Conservation (phyloP, 805 yeast genomes). For the Candida khao-thaluensis region DNA sequence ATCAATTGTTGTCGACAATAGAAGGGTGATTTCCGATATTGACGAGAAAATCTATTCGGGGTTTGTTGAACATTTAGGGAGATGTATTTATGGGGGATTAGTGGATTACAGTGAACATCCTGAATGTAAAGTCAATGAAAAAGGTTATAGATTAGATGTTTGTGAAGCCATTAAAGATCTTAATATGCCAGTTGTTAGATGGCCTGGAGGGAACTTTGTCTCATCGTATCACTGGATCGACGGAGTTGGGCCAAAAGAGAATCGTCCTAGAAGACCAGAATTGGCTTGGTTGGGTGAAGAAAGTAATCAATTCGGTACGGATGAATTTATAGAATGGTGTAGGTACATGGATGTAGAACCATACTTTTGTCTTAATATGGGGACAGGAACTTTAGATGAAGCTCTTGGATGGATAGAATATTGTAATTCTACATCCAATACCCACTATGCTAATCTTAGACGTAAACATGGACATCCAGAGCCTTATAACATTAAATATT, state of each 20-base stretch:
- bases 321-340: constrained; percentile 36
- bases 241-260: constrained; percentile 30
- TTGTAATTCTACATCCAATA: constrained; percentile 28
- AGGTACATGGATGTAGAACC: constrained; percentile 28
- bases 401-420: constrained; percentile 36
- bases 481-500: constrained; percentile 34
- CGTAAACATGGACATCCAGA: constrained; percentile 31
- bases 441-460: constrained; percentile 33
- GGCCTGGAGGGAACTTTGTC: constrained; percentile 38
- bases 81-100: constrained; percentile 38
- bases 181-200: constrained; percentile 32
- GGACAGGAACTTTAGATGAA: constrained; percentile 35
- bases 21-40: constrained; percentile 22
- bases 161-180: constrained; percentile 27
- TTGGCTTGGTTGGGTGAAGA: constrained; percentile 35
- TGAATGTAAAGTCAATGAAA: constrained; percentile 18
- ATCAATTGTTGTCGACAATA: constrained; percentile 27
- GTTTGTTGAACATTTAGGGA: constrained; percentile 35
- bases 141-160: constrained; percentile 30
- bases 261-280: constrained; percentile 31
- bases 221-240: constrained; percentile 34
- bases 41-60: constrained; percentile 32
- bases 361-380: constrained; percentile 34
- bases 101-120: constrained; percentile 24
- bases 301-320: constrained; percentile 31